These are phyloP conservation scores for Bauhinia variegata DNA, from an alignment of 306 rosid species.

Conservation along the genomic window DNA sequence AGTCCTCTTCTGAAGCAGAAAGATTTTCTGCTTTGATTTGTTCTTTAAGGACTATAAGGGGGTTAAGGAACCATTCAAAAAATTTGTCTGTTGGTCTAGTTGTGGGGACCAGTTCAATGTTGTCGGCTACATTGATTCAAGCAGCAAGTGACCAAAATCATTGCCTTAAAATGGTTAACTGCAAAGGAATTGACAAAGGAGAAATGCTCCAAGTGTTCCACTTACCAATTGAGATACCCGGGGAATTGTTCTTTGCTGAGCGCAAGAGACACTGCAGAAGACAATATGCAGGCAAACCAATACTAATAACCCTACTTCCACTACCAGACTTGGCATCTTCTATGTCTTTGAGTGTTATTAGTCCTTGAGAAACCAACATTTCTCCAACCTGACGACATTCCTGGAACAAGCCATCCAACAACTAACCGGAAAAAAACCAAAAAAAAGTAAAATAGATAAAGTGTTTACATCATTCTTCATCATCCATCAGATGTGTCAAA, in stretches of 20 bases:
- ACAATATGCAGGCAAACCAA: slow-evolving; percentile 87
- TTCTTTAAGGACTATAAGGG: slow-evolving; percentile 83
- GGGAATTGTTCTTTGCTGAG: slow-evolving; percentile 66
- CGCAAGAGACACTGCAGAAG: slow-evolving; percentile 75
- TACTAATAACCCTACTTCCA: slow-evolving; percentile 71
- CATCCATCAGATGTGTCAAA: not conserved
- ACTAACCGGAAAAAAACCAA: slow-evolving; percentile 47
- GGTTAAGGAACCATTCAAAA: slow-evolving; percentile 90
- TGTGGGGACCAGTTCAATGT: slow-evolving; percentile 71
- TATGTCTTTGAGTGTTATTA: slow-evolving; percentile 64
- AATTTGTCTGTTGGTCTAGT: slow-evolving; percentile 77
- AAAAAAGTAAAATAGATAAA: slow-evolving; percentile 6
- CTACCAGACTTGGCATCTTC: slow-evolving; percentile 72
- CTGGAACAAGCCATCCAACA: slow-evolving; percentile 70
- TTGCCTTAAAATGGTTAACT: not conserved
- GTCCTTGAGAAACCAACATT: slow-evolving; percentile 73
- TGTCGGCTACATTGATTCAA: slow-evolving; percentile 60
- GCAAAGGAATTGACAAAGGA: not conserved
- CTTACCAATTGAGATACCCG: slow-evolving; percentile 76
- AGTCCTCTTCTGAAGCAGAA: slow-evolving; percentile 74
- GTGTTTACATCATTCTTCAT: not conserved
- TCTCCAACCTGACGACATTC: slow-evolving; percentile 63
- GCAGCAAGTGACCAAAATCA: slow-evolving; percentile 23
- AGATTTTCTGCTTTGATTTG: slow-evolving; percentile 90
- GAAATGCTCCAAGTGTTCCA: slow-evolving; percentile 13